Evolutionary conservation across 352 stramenopile genomes (phyloP), one percentile per base, ranked within the genome.

Genomic region (Globisporangium echinulatum): DNA sequence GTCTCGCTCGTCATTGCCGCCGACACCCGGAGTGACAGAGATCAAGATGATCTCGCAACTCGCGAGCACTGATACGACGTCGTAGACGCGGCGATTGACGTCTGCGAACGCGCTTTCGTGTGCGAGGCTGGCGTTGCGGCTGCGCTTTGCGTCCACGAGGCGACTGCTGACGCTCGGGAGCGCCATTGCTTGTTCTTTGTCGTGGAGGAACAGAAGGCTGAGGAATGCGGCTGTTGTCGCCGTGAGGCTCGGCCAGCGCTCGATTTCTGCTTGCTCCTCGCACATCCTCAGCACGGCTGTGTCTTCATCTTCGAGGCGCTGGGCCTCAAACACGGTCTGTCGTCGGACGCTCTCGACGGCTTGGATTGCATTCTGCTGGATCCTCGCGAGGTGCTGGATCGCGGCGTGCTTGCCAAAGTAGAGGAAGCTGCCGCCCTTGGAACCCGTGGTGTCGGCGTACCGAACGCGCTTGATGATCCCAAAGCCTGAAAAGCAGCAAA

Each of bases 51-150:
- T 54, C 51, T 77, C 78, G 62, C 82, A 82, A 54, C 62, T 79
- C 4, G 56, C 66, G 43, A 91, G 68, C 33, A 91, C 76, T 0
- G 79, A 79, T 37, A 85, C 78, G 33, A 88, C 75, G 38, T 88
- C 79, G 52, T 91, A 91, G 17, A 91, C 61, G 0, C 81, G 79
- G 4, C 81, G 79, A 53, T 78, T 77, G 11, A 79, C 68, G 55
- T 88, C 79, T 38, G 54, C 62, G 14, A 69, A 62, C 15, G 72
- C 43, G 33, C 46, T 62, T 38, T 64, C 61, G 14, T 55, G 58
- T 37, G 66, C 36, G 49, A 61, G 59, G 9, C 58, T 55, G 37
- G 48, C 33, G 15, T 14, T 60, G 25, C 72, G 66, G 55, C 52
- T 62, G 15, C 74, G 61, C 44, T 80, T 86, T 1, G 75, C 73